Evolutionary conservation across 176 grass and related monocot genomes (phyloP), one percentile per base, ranked within the genome.

Genomic region (Cenchrus purpureus): DNA sequence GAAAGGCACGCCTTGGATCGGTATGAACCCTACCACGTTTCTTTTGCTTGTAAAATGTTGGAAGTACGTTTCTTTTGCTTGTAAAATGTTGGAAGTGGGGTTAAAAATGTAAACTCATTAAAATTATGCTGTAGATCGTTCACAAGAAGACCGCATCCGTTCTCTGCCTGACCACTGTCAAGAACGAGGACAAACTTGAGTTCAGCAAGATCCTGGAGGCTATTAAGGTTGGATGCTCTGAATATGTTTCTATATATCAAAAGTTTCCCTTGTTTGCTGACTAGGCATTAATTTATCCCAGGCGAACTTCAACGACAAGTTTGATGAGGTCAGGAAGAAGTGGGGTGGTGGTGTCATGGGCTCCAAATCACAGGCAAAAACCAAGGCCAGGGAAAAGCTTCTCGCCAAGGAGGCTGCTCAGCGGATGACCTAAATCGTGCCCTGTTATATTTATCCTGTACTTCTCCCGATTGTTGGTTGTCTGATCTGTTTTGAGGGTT

Each of bases 1-100:
- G 91, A 45, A 92, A 89, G 81, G 80, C 91, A 28, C 91, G 91
- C 28, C 87, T 92, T 83, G 91, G 91, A 89, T 74, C 91, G 80
- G 87, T 92, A 87, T 53, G 10, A 12, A 52, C 20, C 5, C 10
- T 25, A 4, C 55, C 12, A 46, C 52, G 1, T 54, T 61, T 51
- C 12, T 52, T 12, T 58, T 81, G 12, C 28, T 9, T 57, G 48
- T 37, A 32, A 15, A 64, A 58, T 73, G 8, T 50, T 2, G 13
- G 19, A 55, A 56, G 11, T 25, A 46, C 52, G 1, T 54, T 61
- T 51, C 12, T 52, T 12, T 58, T 81, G 12, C 28, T 9, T 57
- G 48, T 37, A 32, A 11, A 64, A 58, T 73, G 8, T 50, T 2
- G 13, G 19, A 55, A 56, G 11, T 25, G 20, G 19, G 2, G 13